These are phyloP conservation scores for Cairneyella variabilis DNA, from an alignment of 495 filamentous ascomycete species.

Conservation along the genomic window DNA sequence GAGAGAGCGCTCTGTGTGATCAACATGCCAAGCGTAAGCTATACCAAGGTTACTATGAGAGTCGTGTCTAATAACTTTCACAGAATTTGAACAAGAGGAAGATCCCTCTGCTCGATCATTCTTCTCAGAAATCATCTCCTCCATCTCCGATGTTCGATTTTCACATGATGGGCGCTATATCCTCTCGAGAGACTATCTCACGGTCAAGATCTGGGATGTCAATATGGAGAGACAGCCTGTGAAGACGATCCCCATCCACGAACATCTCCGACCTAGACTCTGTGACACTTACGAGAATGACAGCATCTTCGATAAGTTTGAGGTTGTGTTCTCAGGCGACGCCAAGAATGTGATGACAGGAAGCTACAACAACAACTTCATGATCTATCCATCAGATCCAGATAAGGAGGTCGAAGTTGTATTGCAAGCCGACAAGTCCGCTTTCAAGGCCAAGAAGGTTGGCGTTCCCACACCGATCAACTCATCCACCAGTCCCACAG, in stretches of 20 bases:
- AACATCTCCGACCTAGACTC: conserved; percentile 88
- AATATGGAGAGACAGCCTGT: conserved; percentile 96
- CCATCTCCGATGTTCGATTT: conserved; percentile 97
- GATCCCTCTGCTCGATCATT: conserved; percentile 98
- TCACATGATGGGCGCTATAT: conserved; percentile 96
- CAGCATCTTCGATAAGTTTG: conserved; percentile 99
- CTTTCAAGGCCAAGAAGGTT: conserved; percentile 99
- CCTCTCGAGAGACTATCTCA: conserved; percentile 94
- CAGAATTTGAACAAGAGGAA: conserved; percentile 99
- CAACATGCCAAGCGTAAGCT: conserved; percentile 88
- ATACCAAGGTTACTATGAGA: background rate
- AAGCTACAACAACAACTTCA: conserved; percentile 99
- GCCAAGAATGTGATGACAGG: conserved; percentile 99
- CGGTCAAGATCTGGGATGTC: conserved; percentile 99
- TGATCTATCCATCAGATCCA: conserved; percentile 98
- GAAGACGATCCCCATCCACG: conserved; percentile 98
- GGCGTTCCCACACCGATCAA: conserved; percentile 97
- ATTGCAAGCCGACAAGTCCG: conserved; percentile 95
- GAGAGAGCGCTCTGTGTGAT: conserved; percentile 92
- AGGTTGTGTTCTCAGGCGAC: conserved; percentile 97
- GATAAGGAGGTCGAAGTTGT: conserved; percentile 97
- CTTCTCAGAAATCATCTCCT: conserved; percentile 99
- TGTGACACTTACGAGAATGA: conserved; percentile 99
- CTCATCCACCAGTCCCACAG: conserved; percentile 64
- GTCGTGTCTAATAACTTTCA: conserved; percentile 2